Conservation (phyloP, 2,329 filamentous ascomycete species). For the Mycogone perniciosa region DNA sequence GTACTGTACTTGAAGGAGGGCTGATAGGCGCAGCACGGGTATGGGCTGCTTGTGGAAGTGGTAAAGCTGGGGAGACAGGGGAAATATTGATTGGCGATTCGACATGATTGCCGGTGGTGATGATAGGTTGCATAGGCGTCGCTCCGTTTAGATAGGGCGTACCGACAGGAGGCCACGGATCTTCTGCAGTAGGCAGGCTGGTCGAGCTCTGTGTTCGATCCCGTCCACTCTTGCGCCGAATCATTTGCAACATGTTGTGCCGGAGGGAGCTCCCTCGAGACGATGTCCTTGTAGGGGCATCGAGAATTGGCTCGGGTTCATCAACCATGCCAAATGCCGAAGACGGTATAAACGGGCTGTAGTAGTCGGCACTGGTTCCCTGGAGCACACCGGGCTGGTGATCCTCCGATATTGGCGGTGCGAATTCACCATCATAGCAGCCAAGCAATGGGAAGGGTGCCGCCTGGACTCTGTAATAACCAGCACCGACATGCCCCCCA, state of each 20-base stretch:
- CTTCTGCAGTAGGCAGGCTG: slow-evolving; percentile 3
- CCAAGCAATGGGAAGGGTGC: slow-evolving; percentile 9
- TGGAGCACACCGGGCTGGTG: slow-evolving; percentile 24
- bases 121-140: slow-evolving; percentile 11
- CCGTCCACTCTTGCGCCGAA: slow-evolving; percentile 29
- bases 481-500: neutral
- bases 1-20: slow-evolving; percentile 1
- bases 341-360: slow-evolving; percentile 35
- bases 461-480: slow-evolving; percentile 8
- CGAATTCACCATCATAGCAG: slow-evolving; percentile 13
- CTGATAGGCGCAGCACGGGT: slow-evolving; percentile 5
- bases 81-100: slow-evolving; percentile 13
- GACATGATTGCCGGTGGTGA: slow-evolving; percentile 9
- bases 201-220: slow-evolving; percentile 24
- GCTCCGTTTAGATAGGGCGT: slow-evolving; percentile 2
- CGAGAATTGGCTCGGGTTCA: slow-evolving; percentile 16
- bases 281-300: slow-evolving; percentile 20
- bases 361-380: slow-evolving; percentile 36
- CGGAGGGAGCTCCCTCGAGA: slow-evolving; percentile 31
- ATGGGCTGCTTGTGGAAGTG: slow-evolving; percentile 14
- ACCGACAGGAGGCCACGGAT: neutral
- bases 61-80: slow-evolving; percentile 3
- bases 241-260: slow-evolving; percentile 30
- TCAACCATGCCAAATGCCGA: slow-evolving; percentile 36
- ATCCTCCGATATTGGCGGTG: slow-evolving; percentile 17